These are phyloP conservation scores for Colletotrichum gloeosporioides DNA, from an alignment of 2,329 filamentous ascomycete species.

Conservation along the genomic window DNA sequence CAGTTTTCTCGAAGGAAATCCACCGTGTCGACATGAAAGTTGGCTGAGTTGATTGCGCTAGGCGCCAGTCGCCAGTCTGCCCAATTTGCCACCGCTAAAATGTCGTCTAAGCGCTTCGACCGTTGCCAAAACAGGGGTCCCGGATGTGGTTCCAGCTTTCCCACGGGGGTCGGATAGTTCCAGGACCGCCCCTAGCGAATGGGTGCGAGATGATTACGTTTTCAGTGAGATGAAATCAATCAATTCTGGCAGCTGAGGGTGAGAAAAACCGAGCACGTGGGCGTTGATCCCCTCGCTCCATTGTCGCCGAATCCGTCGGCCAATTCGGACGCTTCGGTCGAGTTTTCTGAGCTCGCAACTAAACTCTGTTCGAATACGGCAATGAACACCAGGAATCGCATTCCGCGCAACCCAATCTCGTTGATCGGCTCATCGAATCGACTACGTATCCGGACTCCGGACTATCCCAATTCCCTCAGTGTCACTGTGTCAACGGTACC, in stretches of 20 bases:
- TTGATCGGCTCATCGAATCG: not conserved
- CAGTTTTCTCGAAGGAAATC: not conserved
- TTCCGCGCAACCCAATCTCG: not conserved
- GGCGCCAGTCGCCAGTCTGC: not conserved
- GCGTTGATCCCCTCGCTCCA: not conserved
- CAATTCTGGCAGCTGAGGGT: not conserved
- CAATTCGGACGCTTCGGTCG: not conserved
- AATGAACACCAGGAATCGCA: not conserved
- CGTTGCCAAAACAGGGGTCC: not conserved
- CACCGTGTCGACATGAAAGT: not conserved
- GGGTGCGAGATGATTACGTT: not conserved
- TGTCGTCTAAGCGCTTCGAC: not conserved
- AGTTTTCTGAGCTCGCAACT: not conserved
- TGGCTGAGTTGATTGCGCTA: not conserved
- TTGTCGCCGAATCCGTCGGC: not conserved
- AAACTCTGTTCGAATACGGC: not conserved
- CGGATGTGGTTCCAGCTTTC: not conserved
- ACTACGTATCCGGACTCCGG: not conserved
- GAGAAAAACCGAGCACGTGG: not conserved
- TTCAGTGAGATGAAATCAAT: not conserved
- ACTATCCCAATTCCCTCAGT: not conserved
- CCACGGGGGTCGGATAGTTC: not conserved
- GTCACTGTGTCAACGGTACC: not conserved
- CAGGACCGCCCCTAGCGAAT: not conserved
- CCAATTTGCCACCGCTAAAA: not conserved